Evolutionary conservation across 495 filamentous ascomycete genomes (phyloP), one percentile per base, ranked within the genome.

Genomic region (Podospora comata): DNA sequence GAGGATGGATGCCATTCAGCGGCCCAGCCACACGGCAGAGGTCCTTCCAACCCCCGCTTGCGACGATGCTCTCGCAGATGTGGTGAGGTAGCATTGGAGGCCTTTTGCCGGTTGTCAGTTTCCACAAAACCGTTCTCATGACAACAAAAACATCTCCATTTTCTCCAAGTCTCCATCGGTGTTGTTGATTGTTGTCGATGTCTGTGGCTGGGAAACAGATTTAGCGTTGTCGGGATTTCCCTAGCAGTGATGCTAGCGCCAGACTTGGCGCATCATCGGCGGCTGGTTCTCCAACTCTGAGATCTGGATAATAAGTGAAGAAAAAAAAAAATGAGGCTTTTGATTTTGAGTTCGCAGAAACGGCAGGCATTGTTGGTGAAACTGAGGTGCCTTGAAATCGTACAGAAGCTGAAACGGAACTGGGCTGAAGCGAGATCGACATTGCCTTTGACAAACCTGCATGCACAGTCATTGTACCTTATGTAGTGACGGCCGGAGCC

Each of bases 1-100:
- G 19, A 58, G n/a, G 6, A 23, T 23, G n/a, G 56, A 19, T 27
- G 56, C 55, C 18, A 32, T 55, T 56, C 48, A 55, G 60, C 60
- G 66, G 59, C 54, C 66, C 66, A 68, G 66, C 66, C 66, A 68
- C 66, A 39, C 66, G 66, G 66, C 44, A 64, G 60, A 28, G 59
- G 59, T 61, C 16, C 26, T 18, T 61, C 59, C 28, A 5, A 26
- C 64, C 48, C 23, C 62, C 39, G 39, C 39, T 48, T 54, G 62
- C 48, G 19, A 57, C 26, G 48, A 53, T 7, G 53, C 59, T 61
- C 59, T 32, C 16, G 59, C 39, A 48, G 39, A 13, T 48, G 39
- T 48, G 9, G 5, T 11, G 23, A 23, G 23, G 23, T 23, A 23
- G 23, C 13, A 48, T 48, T 16, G 39, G 39, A 48, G 13, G 39